Base-by-base conservation (phyloP, 2,329 filamentous ascomycete genomes). In the Fusarium bulbicola region DNA sequence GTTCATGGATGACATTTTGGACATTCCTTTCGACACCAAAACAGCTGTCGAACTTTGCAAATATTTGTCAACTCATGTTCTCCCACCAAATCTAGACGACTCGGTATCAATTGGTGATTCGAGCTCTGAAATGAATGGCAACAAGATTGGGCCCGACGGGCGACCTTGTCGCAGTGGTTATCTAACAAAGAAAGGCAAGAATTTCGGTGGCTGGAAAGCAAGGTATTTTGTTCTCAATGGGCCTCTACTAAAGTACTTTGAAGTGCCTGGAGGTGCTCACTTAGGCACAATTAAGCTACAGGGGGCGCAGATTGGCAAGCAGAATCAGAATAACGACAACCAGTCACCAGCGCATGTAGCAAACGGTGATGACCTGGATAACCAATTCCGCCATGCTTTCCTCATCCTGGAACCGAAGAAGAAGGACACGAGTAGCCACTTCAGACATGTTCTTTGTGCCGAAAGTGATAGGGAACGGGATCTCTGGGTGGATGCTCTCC, bases 191-290 rank as follows among this genome's bases (percentile, higher is more conserved):
- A 90, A 93, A 75, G 96, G 96, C 54, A 99, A 99, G 86, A 98
- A 98, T 79, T 99, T 99, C 83, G 96, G 96, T 58, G 96, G 96
- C 54, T 99, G 96, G 96, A 99, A 99, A 83, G 95, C 95, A 16
- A 84, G 90, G 39, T 91, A 90, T 78, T 92, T 91, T 77, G 83
- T 90, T 28, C 84, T 90, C 18, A 88, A 90, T 59, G 88, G 89
- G 0, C 87, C 88, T n/a, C 82, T 85, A 14, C 78, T 99, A 77
- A 95, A 93, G 77, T 99, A 99, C 80, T 98, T 93, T 77, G 96
- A 99, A 82, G 90, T 92, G 5, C 95, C 94, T 7, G 95, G 95
- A 54, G 96, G 96, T 49, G 91, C 94, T 21, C 94, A 98, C 80
- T 85, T 98, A 43, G 96, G 96, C 7, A 95, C 94, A 4, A 98